phyloP scores from a whole-genome alignment of 2,329 filamentous ascomycete genomes.

The Penicillium sp. region DNA sequence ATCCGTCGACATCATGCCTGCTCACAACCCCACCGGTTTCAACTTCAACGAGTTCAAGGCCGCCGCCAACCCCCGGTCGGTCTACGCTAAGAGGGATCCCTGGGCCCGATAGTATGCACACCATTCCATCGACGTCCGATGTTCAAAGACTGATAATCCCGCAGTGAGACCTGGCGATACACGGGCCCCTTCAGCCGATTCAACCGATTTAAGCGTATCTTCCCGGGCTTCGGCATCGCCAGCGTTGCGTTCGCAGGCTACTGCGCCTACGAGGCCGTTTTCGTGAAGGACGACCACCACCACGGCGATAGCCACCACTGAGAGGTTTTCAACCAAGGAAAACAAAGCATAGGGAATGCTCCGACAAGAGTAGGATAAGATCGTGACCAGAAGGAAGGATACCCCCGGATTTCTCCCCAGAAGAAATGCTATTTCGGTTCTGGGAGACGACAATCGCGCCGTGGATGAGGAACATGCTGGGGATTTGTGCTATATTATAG shows the following conservation, averaged over 20 bases:
- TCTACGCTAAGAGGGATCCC: slow-evolving; percentile 59
- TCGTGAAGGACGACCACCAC: slow-evolving; percentile 73
- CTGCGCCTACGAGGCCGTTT: slow-evolving; percentile 86
- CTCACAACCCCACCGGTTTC: slow-evolving; percentile 84
- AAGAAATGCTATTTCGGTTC: slow-evolving; percentile 5
- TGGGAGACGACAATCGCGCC: background rate
- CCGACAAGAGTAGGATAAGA: slow-evolving; percentile 20
- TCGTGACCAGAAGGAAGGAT: slow-evolving; percentile 25
- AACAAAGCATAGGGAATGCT: background rate
- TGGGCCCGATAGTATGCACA: slow-evolving; percentile 64
- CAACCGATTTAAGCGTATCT: slow-evolving; percentile 84
- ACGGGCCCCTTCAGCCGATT: slow-evolving; percentile 82
- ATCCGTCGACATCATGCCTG: slow-evolving; percentile 52
- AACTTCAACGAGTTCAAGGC: slow-evolving; percentile 79
- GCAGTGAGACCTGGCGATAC: slow-evolving; percentile 94
- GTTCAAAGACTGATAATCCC: slow-evolving; percentile 22
- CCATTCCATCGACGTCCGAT: background rate
- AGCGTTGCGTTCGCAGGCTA: slow-evolving; percentile 90
- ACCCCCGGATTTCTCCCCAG: slow-evolving; percentile 27
- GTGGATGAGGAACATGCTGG: background rate
- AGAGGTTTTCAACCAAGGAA: background rate
- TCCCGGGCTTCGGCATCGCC: slow-evolving; percentile 92
- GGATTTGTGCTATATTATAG: slow-evolving; percentile 19
- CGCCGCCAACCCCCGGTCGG: slow-evolving; percentile 64
- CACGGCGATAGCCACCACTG: slow-evolving; percentile 63